phyloP scores from a whole-genome alignment of 352 stramenopile genomes.

The Lagenidium sp. region DNA sequence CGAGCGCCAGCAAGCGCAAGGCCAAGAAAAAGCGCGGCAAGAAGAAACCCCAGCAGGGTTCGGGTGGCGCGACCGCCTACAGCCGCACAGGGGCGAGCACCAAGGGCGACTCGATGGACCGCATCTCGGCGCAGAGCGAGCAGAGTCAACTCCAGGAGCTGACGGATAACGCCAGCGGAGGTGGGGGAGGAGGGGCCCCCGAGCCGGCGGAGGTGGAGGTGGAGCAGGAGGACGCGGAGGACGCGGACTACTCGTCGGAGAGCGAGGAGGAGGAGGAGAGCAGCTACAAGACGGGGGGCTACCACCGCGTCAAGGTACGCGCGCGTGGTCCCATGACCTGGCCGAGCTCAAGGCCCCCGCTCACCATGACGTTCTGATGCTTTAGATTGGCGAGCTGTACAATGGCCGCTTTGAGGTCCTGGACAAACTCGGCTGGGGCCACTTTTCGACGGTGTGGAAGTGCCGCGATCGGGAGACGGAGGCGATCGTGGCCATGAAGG shows the following conservation, averaged over 20 bases:
- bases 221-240: constrained; percentile 43
- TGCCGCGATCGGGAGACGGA: constrained; percentile 84
- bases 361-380: neutral
- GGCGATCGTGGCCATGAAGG: constrained; percentile 92
- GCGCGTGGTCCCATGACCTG: too few species aligned
- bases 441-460: constrained; percentile 99
- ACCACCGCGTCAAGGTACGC: constrained; percentile 92
- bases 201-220: too few species aligned
- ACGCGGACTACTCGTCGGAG: constrained; percentile 82
- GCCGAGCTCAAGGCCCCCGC: too few species aligned
- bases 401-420: constrained; percentile 94
- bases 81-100: neutral
- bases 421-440: constrained; percentile 99
- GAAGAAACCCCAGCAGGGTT: constrained; percentile 2
- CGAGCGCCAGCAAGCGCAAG: constrained; percentile 14
- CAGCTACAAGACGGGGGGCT: constrained; percentile 96
- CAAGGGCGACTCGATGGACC: constrained; percentile 19
- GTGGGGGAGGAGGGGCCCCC: too few species aligned
- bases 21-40: constrained; percentile 18
- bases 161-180: constrained; percentile 27
- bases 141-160: constrained; percentile 19
- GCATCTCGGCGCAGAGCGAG: constrained; percentile 16
- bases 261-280: constrained; percentile 90
- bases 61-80: neutral
- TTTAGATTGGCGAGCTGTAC: constrained; percentile 84